phyloP scores from a whole-genome alignment of 345 rosid genomes.

The Garcia nutans region DNA sequence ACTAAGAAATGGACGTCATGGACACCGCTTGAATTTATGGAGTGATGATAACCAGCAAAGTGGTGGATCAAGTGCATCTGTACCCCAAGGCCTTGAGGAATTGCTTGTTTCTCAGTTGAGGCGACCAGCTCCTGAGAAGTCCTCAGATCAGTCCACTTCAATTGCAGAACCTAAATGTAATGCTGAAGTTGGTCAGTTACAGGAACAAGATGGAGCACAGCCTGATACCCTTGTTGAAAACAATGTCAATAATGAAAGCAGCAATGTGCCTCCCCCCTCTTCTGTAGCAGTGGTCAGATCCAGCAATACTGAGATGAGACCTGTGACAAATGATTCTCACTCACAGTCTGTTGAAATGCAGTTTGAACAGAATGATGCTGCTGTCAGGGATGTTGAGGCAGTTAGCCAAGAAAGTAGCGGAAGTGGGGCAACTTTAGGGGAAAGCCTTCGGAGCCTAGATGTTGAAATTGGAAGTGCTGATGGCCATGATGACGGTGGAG shows the following conservation, averaged over 20 bases:
- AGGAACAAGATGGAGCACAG: constrained; percentile 45
- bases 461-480: constrained; percentile 99
- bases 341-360: constrained; percentile 84
- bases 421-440: constrained; percentile 94
- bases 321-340: constrained; percentile 45
- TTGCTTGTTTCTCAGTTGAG: constrained; percentile 84
- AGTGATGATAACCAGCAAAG: constrained; percentile 76
- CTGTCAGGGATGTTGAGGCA: constrained; percentile 87
- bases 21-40: constrained; percentile 89
- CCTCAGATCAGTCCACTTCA: constrained; percentile 54
- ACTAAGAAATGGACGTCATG: constrained; percentile 80
- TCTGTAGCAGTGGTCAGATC: constrained; percentile 43
- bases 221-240: constrained; percentile 52
- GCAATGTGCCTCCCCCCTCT: constrained; percentile 37
- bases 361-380: constrained; percentile 78
- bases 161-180: constrained; percentile 48
- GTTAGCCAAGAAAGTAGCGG: constrained; percentile 97
- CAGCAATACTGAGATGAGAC: constrained; percentile 45
- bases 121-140: constrained; percentile 59
- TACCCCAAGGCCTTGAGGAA: constrained; percentile 93
- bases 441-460: constrained; percentile 93
- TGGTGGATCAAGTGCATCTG: constrained; percentile 71
- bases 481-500: constrained; percentile 96
- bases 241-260: constrained; percentile 44
- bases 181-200: constrained; percentile 40